phyloP scores from a whole-genome alignment of 2,329 filamentous ascomycete genomes.

The Dactylellina drechsleri region DNA sequence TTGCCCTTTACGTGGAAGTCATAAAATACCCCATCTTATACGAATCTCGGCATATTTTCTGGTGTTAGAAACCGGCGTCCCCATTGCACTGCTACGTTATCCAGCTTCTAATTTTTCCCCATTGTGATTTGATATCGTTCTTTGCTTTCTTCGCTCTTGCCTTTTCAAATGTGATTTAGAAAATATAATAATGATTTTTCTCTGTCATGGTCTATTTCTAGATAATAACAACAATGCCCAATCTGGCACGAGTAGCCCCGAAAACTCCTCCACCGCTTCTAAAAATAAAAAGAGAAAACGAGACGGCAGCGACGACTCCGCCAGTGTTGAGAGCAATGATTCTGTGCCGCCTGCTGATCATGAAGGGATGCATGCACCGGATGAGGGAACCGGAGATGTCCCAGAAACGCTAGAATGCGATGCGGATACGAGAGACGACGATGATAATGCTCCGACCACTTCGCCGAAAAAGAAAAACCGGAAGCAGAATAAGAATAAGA shows the following conservation, averaged over 20 bases:
- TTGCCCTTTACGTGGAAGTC: conserved; percentile 7
- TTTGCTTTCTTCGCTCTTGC: conserved; percentile 1
- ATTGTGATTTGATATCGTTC: not conserved
- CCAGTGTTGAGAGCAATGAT: conserved; percentile 25
- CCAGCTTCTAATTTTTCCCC: not conserved
- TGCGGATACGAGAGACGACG: conserved; percentile 5
- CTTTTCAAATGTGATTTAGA: conserved; percentile 41
- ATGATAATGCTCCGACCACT: conserved; percentile 13
- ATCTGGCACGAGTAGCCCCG: conserved; percentile 43
- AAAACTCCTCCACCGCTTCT: conserved; percentile 27
- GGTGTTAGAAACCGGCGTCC: conserved; percentile 42
- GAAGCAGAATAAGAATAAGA: conserved; percentile 2
- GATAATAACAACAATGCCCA: conserved; percentile 28
- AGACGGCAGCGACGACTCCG: conserved; percentile 49
- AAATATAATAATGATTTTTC: conserved; percentile 53
- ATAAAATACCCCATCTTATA: conserved; percentile 29
- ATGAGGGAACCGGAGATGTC: not conserved
- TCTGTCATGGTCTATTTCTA: conserved; percentile 45
- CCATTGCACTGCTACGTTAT: not conserved
- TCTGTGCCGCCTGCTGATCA: no score
- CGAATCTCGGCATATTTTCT: conserved; percentile 30
- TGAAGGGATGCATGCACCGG: not conserved
- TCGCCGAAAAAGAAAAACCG: conserved; percentile 26
- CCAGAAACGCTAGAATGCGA: conserved; percentile 1
- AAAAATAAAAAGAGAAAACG: conserved; percentile 44